These are phyloP conservation scores for Borovskyia barvae DNA, from an alignment of 208 protist genomes.

Conservation along the genomic window DNA sequence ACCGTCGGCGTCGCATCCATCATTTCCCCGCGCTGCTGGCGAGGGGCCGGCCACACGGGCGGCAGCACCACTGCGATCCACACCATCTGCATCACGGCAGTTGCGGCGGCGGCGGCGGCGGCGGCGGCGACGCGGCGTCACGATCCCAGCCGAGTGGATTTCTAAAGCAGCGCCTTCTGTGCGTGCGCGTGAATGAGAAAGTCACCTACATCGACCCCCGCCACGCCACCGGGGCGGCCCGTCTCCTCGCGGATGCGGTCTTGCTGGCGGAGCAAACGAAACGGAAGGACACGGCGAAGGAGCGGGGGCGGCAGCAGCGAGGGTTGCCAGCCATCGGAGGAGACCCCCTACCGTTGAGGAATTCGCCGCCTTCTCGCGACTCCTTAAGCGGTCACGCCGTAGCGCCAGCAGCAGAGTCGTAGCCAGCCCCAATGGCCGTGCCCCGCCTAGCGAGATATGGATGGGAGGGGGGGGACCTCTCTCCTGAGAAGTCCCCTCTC, in stretches of 20 bases:
- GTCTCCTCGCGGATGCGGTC: constrained; percentile 29
- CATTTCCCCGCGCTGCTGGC: not conserved
- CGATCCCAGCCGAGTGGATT: constrained; percentile 21
- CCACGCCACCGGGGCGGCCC: constrained; percentile 23
- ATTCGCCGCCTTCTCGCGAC: no score
- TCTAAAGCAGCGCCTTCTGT: constrained; percentile 27
- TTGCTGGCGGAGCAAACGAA: constrained; percentile 20
- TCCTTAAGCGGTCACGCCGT: no score
- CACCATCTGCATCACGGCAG: constrained; percentile 8
- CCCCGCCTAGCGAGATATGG: no score
- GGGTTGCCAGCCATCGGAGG: no score
- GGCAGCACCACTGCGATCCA: no score
- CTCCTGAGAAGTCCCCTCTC: no score
- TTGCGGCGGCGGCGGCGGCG: not conserved
- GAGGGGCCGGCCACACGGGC: not conserved
- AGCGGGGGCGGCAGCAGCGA: not conserved
- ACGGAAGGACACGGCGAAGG: constrained; percentile 1
- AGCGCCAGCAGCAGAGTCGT: no score
- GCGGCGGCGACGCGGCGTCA: not conserved
- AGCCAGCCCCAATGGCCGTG: no score
- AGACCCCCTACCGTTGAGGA: no score
- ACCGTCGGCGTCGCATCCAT: not conserved
- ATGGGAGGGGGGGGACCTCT: no score
- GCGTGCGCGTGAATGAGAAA: constrained; percentile 27
- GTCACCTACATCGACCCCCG: constrained; percentile 37